These are phyloP conservation scores for Aegilops bicornis DNA, from an alignment of 176 grass and related monocot species.

Conservation along the genomic window DNA sequence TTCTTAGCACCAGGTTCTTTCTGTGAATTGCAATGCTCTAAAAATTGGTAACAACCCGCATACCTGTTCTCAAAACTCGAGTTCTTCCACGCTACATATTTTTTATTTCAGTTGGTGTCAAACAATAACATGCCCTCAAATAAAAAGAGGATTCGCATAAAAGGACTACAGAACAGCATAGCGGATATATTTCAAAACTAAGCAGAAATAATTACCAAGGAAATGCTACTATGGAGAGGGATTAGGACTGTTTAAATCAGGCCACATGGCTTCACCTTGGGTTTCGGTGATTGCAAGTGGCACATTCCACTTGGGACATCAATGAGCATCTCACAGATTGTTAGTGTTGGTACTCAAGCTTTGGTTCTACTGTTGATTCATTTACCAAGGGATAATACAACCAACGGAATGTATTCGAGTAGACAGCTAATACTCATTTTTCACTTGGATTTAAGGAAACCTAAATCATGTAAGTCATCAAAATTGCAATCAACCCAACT, in stretches of 20 bases:
- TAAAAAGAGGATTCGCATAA: background rate
- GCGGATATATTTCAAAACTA: background rate
- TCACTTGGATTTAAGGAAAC: background rate
- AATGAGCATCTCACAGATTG: background rate
- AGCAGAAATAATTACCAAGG: background rate
- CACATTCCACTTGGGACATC: background rate
- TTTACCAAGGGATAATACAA: background rate
- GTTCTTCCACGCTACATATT: background rate
- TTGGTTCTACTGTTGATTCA: background rate
- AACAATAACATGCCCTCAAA: background rate
- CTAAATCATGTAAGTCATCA: background rate
- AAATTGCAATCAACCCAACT: background rate
- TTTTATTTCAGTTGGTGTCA: background rate
- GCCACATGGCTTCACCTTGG: background rate
- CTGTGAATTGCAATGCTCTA: background rate
- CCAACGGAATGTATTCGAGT: background rate
- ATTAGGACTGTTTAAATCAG: background rate
- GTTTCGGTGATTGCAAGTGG: background rate
- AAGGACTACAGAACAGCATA: background rate
- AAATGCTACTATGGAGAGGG: background rate
- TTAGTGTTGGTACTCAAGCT: background rate
- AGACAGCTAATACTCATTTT: background rate
- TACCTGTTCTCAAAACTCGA: background rate
- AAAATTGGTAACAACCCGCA: background rate
- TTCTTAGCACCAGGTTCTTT: background rate